These are phyloP conservation scores for Penstemon davidsonii DNA, from an alignment of 257 asterid genomes.

Conservation along the genomic window DNA sequence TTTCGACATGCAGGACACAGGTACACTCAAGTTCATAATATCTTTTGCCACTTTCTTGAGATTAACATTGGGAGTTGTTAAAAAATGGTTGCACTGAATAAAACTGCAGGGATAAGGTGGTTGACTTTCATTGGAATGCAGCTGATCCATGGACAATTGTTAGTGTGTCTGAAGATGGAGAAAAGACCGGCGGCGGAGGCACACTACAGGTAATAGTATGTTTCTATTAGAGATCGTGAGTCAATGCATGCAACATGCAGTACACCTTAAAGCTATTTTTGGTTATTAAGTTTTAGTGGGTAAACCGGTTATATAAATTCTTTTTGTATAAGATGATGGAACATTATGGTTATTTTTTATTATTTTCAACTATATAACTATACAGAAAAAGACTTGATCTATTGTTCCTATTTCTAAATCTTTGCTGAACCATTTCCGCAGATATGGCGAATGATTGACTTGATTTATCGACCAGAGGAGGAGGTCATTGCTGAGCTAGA, in stretches of 20 bases:
- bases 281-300: too few species aligned
- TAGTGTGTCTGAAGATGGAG: conserved; percentile 81
- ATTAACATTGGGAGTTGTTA: neutral
- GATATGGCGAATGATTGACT: conserved; percentile 70
- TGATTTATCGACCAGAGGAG: conserved; percentile 50
- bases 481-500: conserved; percentile 56
- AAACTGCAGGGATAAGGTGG: conserved; percentile 83
- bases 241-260: too few species aligned
- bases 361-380: neutral
- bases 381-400: neutral
- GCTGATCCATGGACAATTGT: conserved; percentile 96
- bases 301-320: too few species aligned
- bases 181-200: conserved; percentile 59
- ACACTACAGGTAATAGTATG: conserved; percentile 50
- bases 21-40: conserved; percentile 31
- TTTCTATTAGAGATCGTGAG: too few species aligned
- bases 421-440: conserved; percentile 30
- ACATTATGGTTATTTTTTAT: too few species aligned
- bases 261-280: too few species aligned
- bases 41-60: neutral
- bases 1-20: conserved; percentile 97
- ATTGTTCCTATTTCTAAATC: neutral
- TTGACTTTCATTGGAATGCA: conserved; percentile 97
- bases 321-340: too few species aligned
- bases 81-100: conserved; percentile 18